Conservation (phyloP, 257 asterid genomes). For the Salvia miltiorrhiza region DNA sequence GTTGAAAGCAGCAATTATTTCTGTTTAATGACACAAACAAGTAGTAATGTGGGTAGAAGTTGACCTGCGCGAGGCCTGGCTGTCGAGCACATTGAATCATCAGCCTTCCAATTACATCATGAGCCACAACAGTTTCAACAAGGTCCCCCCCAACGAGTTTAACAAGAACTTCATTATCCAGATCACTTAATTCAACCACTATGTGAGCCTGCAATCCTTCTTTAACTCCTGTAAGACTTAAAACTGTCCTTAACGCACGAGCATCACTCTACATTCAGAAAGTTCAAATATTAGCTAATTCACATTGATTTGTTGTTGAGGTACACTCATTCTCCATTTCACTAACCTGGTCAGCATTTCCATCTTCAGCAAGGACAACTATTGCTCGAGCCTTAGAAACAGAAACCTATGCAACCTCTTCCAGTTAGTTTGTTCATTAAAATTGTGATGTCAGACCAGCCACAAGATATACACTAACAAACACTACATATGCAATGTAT, state of each 20-base stretch:
- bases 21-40: neutral
- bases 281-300: slow-evolving; percentile 20
- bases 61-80: slow-evolving; percentile 98
- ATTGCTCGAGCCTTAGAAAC: slow-evolving; percentile 93
- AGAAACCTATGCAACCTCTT: slow-evolving; percentile 56
- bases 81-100: slow-evolving; percentile 97
- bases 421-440: slow-evolving; percentile 30
- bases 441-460: slow-evolving; percentile 13
- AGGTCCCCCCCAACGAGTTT: slow-evolving; percentile 90
- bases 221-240: slow-evolving; percentile 90
- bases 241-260: slow-evolving; percentile 85
- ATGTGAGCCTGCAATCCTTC: slow-evolving; percentile 83
- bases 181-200: slow-evolving; percentile 90
- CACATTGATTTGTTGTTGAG: slow-evolving; percentile 14
- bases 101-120: slow-evolving; percentile 88
- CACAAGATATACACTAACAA: neutral
- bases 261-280: slow-evolving; percentile 77
- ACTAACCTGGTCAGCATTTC: slow-evolving; percentile 86
- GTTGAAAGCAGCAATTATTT: slow-evolving; percentile 8
- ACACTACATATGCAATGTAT: neutral
- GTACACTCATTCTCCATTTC: slow-evolving; percentile 19
- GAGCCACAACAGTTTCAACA: slow-evolving; percentile 94
- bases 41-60: slow-evolving; percentile 15
- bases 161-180: slow-evolving; percentile 85
- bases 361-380: slow-evolving; percentile 92